Evolutionary conservation across 192 early-diverging fungal genomes (phyloP), one percentile per base, ranked within the genome.

Genomic region (Diversispora eburnea): DNA sequence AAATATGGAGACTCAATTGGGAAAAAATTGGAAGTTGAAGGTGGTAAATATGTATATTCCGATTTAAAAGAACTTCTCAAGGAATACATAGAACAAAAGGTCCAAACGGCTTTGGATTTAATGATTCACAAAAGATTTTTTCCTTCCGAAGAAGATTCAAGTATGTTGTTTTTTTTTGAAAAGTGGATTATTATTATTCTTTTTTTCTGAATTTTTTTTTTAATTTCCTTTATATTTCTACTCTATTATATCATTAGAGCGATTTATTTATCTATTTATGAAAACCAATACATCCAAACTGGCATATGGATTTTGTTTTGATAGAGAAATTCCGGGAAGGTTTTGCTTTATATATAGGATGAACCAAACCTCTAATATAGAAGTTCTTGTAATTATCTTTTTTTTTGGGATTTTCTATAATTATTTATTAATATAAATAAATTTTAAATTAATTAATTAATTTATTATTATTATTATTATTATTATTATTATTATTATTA

Each of bases 51-150:
- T 41, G 83, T 84, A 43, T 99, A 90, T 78, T 82, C 86, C 13
- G 95, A 95, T 74, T 77, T 99, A 51, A 95, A 99, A 70, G 91
- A 99, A 77, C 84, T 99, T 70, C 80, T 97, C 17, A 94, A 93
- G 5, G 85, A 89, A 22, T 91, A 96, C 72, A 87, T 99, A 33
- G 97, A 97, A 70, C 88, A 93, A 1, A 92, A 95, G 73, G 80
- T 79, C 41, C 84, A 84, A 22, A 88, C 86, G 70, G 87, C 95
- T 10, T 84, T 90, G 52, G 86, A 89, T 45, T 81, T 93, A 22
- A 84, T 86, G 75, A 80, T 82, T 19, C 89, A 88, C 80, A 81
- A 84, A 19, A 99, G 96, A 83, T 99, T 85, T 83, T 88, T 90
- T 56, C 84, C 85, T 67, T 84, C 80, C 69, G 82, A 85, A 42